These are phyloP conservation scores for Paragyromitra xinjiangensis DNA, from an alignment of 495 filamentous ascomycete genomes.

Conservation along the genomic window DNA sequence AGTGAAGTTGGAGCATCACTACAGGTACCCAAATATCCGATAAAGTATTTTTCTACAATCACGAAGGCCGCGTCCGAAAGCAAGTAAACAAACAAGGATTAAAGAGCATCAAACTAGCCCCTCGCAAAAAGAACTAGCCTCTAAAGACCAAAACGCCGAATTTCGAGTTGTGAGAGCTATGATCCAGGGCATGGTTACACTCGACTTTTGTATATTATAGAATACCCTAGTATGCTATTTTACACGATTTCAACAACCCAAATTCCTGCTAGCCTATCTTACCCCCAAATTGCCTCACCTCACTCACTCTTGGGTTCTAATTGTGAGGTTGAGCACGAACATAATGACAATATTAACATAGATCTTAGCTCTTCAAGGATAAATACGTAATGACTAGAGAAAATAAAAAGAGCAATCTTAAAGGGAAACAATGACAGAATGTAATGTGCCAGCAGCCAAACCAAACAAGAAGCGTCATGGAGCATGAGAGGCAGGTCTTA, in stretches of 20 bases:
- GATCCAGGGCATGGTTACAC: not conserved
- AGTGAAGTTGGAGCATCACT: too few species aligned
- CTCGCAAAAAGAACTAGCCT: not conserved
- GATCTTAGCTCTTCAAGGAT: conserved; percentile 12
- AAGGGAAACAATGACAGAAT: conserved; percentile 14
- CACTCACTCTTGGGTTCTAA: not conserved
- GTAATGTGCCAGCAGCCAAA: conserved; percentile 37
- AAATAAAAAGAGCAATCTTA: not conserved
- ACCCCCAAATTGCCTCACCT: not conserved
- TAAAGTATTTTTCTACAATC: too few species aligned
- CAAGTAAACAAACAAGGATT: not conserved
- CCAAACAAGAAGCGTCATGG: conserved; percentile 22
- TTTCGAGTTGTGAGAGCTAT: not conserved
- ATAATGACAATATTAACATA: conserved; percentile 23
- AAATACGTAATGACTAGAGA: conserved; percentile 20
- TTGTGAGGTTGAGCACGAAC: not conserved
- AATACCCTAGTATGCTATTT: conserved; percentile 1
- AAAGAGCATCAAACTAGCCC: not conserved
- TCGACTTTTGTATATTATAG: not conserved
- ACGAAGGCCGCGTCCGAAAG: too few species aligned
- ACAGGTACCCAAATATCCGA: too few species aligned
- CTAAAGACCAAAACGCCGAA: not conserved
- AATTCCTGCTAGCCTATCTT: not conserved
- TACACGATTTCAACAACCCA: conserved; percentile 5
- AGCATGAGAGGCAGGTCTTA: not conserved